Percentiles rank a stretch among this genome's conserved stretches.
Evolutionary conservation across 2,329 filamentous ascomycete genomes (phyloP).

Genomic region (Eurotiales sp.): DNA sequence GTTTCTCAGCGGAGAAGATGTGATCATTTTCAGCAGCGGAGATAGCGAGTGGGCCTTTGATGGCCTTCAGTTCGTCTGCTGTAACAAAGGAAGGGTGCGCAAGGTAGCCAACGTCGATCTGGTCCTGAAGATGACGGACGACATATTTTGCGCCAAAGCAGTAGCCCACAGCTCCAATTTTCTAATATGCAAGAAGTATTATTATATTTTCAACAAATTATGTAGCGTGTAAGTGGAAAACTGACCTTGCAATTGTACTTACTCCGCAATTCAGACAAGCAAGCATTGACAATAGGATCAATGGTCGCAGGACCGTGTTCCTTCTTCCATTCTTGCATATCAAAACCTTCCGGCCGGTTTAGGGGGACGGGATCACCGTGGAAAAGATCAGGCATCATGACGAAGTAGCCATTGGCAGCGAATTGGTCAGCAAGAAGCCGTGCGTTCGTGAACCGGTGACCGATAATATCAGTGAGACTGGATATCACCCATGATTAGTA

Average conservation of each 20-base stretch:
- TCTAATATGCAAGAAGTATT: not conserved
- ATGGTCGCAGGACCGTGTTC: not conserved
- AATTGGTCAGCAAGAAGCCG: conserved; percentile 8
- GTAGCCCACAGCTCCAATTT: conserved; percentile 8
- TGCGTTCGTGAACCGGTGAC: not conserved
- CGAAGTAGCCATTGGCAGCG: conserved; percentile 3
- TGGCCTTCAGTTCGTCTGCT: not conserved
- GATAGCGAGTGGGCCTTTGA: conserved; percentile 9
- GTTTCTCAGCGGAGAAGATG: conserved; percentile 1
- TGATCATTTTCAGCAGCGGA: conserved; percentile 2
- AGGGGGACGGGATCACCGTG: conserved; percentile 1
- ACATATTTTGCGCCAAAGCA: conserved; percentile 9
- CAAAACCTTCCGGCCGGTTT: not conserved
- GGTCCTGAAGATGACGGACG: not conserved
- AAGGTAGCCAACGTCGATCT: conserved; percentile 5
- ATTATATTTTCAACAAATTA: too few species aligned
- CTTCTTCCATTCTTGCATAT: conserved; percentile 5
- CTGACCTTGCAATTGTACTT: conserved; percentile 6
- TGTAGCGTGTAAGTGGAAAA: not conserved
- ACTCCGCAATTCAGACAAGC: conserved; percentile 1
- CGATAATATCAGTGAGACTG: conserved; percentile 8
- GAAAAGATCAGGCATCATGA: conserved; percentile 10
- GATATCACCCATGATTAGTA: too few species aligned
- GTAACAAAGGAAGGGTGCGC: not conserved
- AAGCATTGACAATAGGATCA: conserved; percentile 5